Base-by-base conservation (phyloP, 2,329 filamentous ascomycete species). In the Zymoseptoria brevis region DNA sequence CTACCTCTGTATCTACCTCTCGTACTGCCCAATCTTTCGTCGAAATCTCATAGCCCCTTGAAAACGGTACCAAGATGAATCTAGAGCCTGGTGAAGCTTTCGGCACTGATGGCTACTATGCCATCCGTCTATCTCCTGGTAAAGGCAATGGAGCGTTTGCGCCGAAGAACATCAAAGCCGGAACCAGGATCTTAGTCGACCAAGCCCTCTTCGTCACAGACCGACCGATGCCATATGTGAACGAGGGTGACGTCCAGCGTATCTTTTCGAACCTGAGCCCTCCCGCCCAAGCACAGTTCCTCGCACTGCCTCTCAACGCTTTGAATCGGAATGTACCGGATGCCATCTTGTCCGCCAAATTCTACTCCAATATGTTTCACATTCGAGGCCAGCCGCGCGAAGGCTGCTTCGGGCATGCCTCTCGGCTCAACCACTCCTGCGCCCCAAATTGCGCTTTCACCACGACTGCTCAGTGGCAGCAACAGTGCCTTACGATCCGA, bases 181-280 rank as follows among this genome's bases (percentile, higher is more conserved):
- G 58, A 11, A 57, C 58, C 4, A 52, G 26, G 19, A 57, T 60
- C 21, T 53, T 60, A 11, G n/a, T 50, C 11, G 58, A 57, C 22
- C 19, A 52, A 22, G 19, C 58, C n/a, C 50, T 57, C 4, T 48
- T 54, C 30, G 8, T 24, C 22, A 53, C 29, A 13, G 51, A 53
- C 2, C n/a, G n/a, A n/a, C 51, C 51, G 11, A 51, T 19, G 19
- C 22, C 22, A 13, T 9, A 53, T 22, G 29, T 53, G n/a, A 16
- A 9, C 7, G 19, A 53, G 16, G 11, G 3, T 19, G 51, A 53
- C 51, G 22, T 53, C 26, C 51, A 5, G 22, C 19, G 19, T 8
- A 29, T 29, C 8, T 24, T 53, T n/a, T 8, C 19, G 22, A 8
- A 11, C 19, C 51, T 53, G n/a, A 11, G 8, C 26, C 19, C 51